Conservation (phyloP, 805 yeast species). For the Starmerella davenportii region DNA sequence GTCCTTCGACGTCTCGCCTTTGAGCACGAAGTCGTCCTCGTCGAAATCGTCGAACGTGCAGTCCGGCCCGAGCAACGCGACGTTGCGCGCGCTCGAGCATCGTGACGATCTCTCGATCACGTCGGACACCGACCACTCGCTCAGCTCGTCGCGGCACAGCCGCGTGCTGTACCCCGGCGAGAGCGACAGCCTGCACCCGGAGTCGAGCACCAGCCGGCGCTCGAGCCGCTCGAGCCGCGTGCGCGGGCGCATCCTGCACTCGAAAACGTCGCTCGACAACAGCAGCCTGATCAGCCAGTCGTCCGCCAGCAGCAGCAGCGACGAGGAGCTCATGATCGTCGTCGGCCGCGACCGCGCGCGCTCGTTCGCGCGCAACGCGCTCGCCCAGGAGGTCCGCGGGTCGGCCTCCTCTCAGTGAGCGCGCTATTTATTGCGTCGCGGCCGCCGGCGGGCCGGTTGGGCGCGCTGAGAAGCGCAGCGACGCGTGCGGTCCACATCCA, state of each 20-base stretch:
- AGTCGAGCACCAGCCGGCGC: not conserved
- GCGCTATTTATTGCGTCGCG: not conserved
- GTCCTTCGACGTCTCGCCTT: not conserved
- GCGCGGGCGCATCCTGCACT: not conserved
- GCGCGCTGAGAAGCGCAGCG: no score
- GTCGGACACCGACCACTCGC: not conserved
- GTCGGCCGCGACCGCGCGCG: slow-evolving; percentile 14
- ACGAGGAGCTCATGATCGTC: slow-evolving; percentile 17
- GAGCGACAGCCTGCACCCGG: not conserved
- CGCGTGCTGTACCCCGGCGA: not conserved
- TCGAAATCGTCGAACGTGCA: not conserved
- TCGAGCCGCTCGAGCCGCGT: not conserved
- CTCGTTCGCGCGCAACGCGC: slow-evolving; percentile 5
- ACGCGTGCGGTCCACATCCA: no score
- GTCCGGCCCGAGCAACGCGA: not conserved
- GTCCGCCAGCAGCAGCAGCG: slow-evolving; percentile 6
- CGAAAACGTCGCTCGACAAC: slow-evolving; percentile 6
- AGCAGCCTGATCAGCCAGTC: not conserved
- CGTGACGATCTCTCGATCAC: not conserved
- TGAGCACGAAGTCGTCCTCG: not conserved
- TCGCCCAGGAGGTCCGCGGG: not conserved
- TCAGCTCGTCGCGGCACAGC: not conserved
- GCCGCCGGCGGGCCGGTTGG: no score
- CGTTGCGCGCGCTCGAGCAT: not conserved
- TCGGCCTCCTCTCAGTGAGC: not conserved